Conservation (phyloP, 228 moss, liverwort and hornwort genomes). For the Sphagnum magellanicum region DNA sequence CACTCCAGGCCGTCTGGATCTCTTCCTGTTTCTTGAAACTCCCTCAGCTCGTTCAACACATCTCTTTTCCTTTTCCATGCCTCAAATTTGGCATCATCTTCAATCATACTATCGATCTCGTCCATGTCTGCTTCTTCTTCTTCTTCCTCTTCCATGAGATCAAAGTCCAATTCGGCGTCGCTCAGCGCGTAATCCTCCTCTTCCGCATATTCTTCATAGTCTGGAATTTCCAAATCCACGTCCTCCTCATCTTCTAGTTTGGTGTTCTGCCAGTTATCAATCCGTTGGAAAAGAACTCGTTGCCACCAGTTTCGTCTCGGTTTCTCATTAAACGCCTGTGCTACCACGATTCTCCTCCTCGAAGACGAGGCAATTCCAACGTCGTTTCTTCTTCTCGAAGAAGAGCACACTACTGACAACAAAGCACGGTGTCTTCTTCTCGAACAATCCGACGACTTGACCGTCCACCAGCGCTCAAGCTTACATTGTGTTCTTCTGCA, state of each 20-base stretch:
- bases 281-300: slow-evolving; percentile 31
- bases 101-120: slow-evolving; percentile 54
- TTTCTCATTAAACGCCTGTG: slow-evolving; percentile 12
- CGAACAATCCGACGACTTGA: too few species aligned
- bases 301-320: slow-evolving; percentile 28
- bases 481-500: too few species aligned
- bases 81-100: slow-evolving; percentile 51
- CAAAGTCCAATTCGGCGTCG: slow-evolving; percentile 1
- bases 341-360: slow-evolving; percentile 11
- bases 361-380: too few species aligned
- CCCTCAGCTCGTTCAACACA: slow-evolving; percentile 60
- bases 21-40: slow-evolving; percentile 46
- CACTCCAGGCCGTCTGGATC: slow-evolving; percentile 79
- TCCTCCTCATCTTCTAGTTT: slow-evolving; percentile 4
- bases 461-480: too few species aligned
- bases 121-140: slow-evolving; percentile 20
- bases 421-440: too few species aligned
- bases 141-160: slow-evolving; percentile 8
- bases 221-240: neutral
- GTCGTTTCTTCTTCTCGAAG: too few species aligned
- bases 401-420: too few species aligned
- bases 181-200: slow-evolving; percentile 12
- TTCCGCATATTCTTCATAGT: slow-evolving; percentile 8
- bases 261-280: slow-evolving; percentile 17
- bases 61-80: slow-evolving; percentile 67